A percentile compares a stretch with the other conserved stretches of the same genome.
Evolutionary conservation across 2,329 filamentous ascomycete species (phyloP).

Genomic region (Fusarium udum): DNA sequence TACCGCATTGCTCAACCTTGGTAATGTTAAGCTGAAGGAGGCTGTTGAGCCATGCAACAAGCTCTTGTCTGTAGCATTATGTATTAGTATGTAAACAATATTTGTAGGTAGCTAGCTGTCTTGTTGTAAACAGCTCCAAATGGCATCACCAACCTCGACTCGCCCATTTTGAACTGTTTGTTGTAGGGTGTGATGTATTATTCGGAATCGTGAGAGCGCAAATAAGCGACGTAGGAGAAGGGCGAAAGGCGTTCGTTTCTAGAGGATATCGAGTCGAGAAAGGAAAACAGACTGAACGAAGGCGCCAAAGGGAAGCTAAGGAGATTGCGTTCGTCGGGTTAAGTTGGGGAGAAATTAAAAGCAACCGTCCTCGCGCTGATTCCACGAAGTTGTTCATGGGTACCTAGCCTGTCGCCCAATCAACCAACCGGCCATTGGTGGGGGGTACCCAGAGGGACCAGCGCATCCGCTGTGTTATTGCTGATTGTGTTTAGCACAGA

Average conservation of each 20-base stretch:
- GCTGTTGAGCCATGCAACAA: slow-evolving; percentile 96
- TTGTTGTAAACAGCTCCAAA: background rate
- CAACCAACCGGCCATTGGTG: slow-evolving; percentile 40
- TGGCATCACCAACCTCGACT: slow-evolving; percentile 54
- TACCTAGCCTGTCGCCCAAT: slow-evolving; percentile 45
- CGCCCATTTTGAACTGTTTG: slow-evolving; percentile 55
- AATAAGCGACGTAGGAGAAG: background rate
- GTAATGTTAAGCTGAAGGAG: slow-evolving; percentile 97
- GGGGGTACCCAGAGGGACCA: slow-evolving; percentile 41
- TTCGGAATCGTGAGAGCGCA: slow-evolving; percentile 13
- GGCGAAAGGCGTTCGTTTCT: background rate
- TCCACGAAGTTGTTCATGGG: slow-evolving; percentile 37
- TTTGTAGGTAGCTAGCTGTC: background rate
- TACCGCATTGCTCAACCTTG: slow-evolving; percentile 99
- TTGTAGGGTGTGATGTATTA: slow-evolving; percentile 20
- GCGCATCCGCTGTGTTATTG: slow-evolving; percentile 11
- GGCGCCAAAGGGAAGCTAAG: slow-evolving; percentile 16
- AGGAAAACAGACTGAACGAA: slow-evolving; percentile 5
- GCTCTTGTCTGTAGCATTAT: slow-evolving; percentile 80
- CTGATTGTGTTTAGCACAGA: background rate
- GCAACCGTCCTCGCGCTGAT: slow-evolving; percentile 40
- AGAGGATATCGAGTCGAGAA: slow-evolving; percentile 8
- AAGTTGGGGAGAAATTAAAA: slow-evolving; percentile 46
- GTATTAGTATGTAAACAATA: slow-evolving; percentile 29
- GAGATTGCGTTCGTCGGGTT: slow-evolving; percentile 39